Evolutionary conservation across 495 filamentous ascomycete genomes (phyloP), one percentile per base, ranked within the genome.

Genomic region (Lophiostoma macrostomum): DNA sequence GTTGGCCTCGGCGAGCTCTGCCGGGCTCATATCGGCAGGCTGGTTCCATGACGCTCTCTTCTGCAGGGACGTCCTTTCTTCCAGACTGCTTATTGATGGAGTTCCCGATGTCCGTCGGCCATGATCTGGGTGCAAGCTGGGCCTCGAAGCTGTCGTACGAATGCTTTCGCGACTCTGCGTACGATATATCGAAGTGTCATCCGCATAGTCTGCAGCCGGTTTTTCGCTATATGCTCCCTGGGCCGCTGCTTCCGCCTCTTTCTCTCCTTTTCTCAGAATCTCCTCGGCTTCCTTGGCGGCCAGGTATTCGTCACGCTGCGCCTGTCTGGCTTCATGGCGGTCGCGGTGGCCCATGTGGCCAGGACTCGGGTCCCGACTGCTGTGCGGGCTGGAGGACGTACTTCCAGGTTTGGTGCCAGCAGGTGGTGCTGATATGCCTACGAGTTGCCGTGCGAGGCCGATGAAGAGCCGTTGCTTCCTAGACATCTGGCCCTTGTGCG

Each of bases 401-500:
- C 59, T 63, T 24, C 59, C 64, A 14, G 45, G 38, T n/a, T 59
- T 69, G 1, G 61, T 46, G 50, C 45, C 54, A 60, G 46, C 64
- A 69, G n/a, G 71, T 23, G 81, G 87, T 20, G 85, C 76, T 16
- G 88, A 86, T 50, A 99, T 79, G 2, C 91, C 94, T 61, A 87
- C 91, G 28, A 99, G 67, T 55, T 86, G 81, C 50, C 90, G 76
- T 10, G 91, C 90, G 1, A 96, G 70, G 2, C 90, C 88, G 49
- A 97, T 77, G 61, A 95, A 72, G 53, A 96, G 71, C 20, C 93
- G 80, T 56, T 96, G 91, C 68, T 90, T 88, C 40, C 91, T 75
- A 29, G 79, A 89, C 82, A 95, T 83, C n/a, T 87, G 90, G 0
- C 89, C 89, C 63, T 76, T 78, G 58, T 88, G 86, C 14, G 93